Evolutionary conservation across 495 filamentous ascomycete species (phyloP).

Genomic region (Aspergillus haitiensis): DNA sequence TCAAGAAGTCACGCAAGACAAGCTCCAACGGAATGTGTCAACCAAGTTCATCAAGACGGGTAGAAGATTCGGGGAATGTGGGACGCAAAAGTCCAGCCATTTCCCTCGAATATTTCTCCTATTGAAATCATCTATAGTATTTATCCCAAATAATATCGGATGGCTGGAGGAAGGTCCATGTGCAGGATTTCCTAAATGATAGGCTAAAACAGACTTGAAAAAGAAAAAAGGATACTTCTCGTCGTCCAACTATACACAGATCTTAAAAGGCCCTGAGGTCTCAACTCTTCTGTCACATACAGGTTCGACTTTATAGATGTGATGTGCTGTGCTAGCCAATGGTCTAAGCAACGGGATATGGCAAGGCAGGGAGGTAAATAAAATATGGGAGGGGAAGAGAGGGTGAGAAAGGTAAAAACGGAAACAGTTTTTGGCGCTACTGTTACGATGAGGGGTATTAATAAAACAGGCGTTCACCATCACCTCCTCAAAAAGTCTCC

Average conservation of each 20-base stretch:
- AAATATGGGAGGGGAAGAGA: constrained; percentile 15
- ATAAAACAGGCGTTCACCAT: constrained; percentile 20
- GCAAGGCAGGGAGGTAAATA: constrained; percentile 9
- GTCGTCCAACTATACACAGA: constrained; percentile 14
- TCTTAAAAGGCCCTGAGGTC: background rate
- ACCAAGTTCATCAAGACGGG: background rate
- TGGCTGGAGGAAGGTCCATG: background rate
- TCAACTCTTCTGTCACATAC: constrained; percentile 7
- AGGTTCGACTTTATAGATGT: constrained; percentile 10
- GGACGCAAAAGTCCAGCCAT: background rate
- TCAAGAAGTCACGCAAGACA: background rate
- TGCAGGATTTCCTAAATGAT: background rate
- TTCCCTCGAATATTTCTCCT: background rate
- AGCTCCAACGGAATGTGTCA: constrained; percentile 3
- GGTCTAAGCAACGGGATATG: constrained; percentile 4
- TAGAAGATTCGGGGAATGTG: constrained; percentile 10
- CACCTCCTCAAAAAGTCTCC: constrained; percentile 49
- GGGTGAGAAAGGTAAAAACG: background rate
- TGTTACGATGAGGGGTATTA: constrained; percentile 28
- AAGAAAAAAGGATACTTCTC: background rate
- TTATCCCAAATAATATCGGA: background rate
- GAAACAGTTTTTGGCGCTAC: constrained; percentile 17
- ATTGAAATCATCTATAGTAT: background rate
- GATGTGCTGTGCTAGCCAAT: background rate
- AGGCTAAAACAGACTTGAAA: background rate